These are phyloP conservation scores for Dryas drummondii DNA, from an alignment of 306 rosid genomes.

Conservation along the genomic window DNA sequence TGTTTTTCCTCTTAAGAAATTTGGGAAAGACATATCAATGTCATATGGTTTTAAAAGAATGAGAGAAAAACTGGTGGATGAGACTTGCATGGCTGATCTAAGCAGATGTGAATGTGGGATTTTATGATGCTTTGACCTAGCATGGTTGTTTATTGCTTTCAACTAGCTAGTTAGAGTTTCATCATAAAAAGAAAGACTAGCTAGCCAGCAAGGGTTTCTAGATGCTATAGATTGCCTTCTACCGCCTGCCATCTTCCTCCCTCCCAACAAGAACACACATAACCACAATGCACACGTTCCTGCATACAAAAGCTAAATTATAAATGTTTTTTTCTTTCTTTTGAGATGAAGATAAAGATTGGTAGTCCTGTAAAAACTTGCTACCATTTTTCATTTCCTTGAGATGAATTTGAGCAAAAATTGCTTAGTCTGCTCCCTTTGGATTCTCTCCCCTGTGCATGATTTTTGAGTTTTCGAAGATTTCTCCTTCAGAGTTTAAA, in stretches of 20 bases:
- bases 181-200: no score
- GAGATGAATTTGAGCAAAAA: constrained; percentile 2
- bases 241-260: background rate
- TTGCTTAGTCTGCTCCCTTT: background rate
- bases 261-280: background rate
- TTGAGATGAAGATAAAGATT: background rate
- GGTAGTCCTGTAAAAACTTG: background rate
- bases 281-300: background rate
- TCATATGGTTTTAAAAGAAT: background rate
- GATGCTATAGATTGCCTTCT: background rate
- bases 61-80: background rate
- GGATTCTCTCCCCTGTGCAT: background rate
- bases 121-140: background rate
- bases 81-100: background rate
- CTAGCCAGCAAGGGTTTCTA: background rate
- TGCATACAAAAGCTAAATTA: background rate
- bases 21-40: background rate
- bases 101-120: background rate
- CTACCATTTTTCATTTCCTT: background rate
- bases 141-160: background rate
- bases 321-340: background rate
- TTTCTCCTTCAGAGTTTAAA: background rate
- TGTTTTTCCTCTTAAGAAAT: background rate
- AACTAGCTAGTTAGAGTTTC: background rate
- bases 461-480: background rate